phyloP scores from a whole-genome alignment of 2,329 filamentous ascomycete species.

The Aspergillus fructus region DNA sequence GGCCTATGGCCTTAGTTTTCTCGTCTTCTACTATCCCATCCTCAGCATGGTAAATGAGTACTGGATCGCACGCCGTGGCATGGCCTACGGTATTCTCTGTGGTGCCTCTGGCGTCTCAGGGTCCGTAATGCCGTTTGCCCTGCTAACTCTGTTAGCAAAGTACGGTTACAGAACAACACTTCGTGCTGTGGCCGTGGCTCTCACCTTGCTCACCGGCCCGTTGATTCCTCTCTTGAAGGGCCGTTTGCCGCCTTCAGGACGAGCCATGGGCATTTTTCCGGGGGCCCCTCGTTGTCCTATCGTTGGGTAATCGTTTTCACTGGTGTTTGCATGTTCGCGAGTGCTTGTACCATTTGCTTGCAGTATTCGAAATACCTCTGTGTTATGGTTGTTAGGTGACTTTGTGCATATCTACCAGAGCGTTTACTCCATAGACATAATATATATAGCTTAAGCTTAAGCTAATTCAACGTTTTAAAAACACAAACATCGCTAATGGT shows the following conservation, averaged over 20 bases:
- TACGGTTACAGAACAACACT: slow-evolving; percentile 48
- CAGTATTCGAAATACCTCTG: too few species aligned
- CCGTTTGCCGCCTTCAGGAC: background rate
- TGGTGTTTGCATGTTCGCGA: too few species aligned
- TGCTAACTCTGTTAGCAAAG: slow-evolving; percentile 26
- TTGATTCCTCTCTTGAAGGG: slow-evolving; percentile 39
- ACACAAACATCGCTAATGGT: too few species aligned
- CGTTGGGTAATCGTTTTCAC: too few species aligned
- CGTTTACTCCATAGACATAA: too few species aligned
- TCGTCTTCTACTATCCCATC: slow-evolving; percentile 50
- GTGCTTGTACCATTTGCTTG: too few species aligned
- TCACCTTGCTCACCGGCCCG: slow-evolving; percentile 21
- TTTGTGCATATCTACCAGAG: too few species aligned
- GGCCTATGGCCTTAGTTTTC: slow-evolving; percentile 46
- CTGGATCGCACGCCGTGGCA: slow-evolving; percentile 50
- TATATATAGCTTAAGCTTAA: too few species aligned
- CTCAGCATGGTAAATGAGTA: slow-evolving; percentile 47
- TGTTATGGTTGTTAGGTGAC: too few species aligned
- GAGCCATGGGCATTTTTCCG: background rate
- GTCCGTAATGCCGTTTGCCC: background rate
- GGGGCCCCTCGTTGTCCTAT: background rate
- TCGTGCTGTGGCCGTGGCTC: slow-evolving; percentile 42
- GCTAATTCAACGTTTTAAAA: too few species aligned
- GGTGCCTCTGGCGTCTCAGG: background rate
- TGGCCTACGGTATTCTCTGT: slow-evolving; percentile 34